These are phyloP conservation scores for Bathelium albidoporum DNA, from an alignment of 495 filamentous ascomycete genomes.

Conservation along the genomic window DNA sequence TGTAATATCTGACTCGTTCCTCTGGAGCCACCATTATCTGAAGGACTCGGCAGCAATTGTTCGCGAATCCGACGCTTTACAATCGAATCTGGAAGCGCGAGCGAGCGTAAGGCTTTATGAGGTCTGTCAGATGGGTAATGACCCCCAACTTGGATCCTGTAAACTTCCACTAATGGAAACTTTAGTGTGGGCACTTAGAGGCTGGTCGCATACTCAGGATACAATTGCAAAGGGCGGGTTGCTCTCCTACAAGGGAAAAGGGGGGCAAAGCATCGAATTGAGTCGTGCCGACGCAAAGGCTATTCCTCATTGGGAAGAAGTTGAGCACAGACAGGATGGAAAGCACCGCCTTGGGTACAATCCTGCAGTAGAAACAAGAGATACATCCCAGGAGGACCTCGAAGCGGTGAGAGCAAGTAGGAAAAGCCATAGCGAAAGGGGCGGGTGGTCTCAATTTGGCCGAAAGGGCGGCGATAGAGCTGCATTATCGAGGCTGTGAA, in stretches of 20 bases:
- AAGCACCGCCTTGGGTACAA: conserved; percentile 14
- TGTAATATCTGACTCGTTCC: conserved; percentile 10
- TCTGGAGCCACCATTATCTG: conserved; percentile 10
- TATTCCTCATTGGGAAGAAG: conserved; percentile 6
- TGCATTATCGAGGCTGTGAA: conserved; percentile 14
- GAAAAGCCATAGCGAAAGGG: not conserved
- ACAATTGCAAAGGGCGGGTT: not conserved
- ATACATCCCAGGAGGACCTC: conserved; percentile 7
- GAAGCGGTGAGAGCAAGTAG: conserved; percentile 9
- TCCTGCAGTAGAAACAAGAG: conserved; percentile 13
- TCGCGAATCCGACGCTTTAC: not conserved
- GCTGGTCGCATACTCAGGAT: not conserved
- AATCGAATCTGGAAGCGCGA: not conserved
- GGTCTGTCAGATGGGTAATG: conserved; percentile 1
- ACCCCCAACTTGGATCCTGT: not conserved
- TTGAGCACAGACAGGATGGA: conserved; percentile 14
- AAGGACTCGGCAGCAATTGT: conserved; percentile 9
- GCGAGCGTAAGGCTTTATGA: not conserved
- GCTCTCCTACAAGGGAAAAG: not conserved
- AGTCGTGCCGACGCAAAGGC: conserved; percentile 10
- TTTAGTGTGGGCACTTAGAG: not conserved
- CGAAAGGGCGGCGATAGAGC: conserved; percentile 15
- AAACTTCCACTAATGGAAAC: not conserved
- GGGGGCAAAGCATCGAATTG: conserved; percentile 6
- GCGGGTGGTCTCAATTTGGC: conserved; percentile 1